Evolutionary conservation across 106 monocot species (phyloP), one percentile per base, ranked within the genome.

Genomic region (Dendrobium catenatum): DNA sequence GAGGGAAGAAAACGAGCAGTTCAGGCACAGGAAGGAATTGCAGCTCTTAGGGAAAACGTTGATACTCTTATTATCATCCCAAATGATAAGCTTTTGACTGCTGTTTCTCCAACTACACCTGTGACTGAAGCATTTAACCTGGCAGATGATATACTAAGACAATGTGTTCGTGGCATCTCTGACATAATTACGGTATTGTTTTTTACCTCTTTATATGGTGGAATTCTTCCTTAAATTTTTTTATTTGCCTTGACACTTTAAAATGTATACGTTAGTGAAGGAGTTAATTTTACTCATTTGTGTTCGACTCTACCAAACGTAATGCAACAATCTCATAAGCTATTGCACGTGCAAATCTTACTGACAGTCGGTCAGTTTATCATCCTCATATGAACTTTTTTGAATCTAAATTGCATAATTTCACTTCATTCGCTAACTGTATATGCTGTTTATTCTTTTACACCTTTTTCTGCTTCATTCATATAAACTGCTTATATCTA

Each of bases 111-210:
- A 55, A 85, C 79, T 80, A 88, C 88, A 51, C 88, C 88, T 73
- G 85, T 88, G 75, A 85, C 88, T 20, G 88, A 88, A 81, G 88
- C 88, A 80, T 85, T 88, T 68, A 85, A 81, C 56, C 33, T 87
- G 81, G 87, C 87, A 42, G 87, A 87, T 84, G 87, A 87, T 82
- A 87, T 87, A 81, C 87, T 87, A 59, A 26, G 88, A 22, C 88
- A 88, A 88, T 85, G 88, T 80, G 85, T 88, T 82, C 85, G 88
- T 73, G 87, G 87, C 48, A 87, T 87, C n/a, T 87, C 87, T 10
- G 87, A 87, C 76, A 84, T 87, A 87, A 84, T 88, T 43, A 85
- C 80, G 80, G 88, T 88, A 88, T 58, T 10, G 8, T 26, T 49
- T 42, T 19, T 74, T 0, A 2, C 18, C 20, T 70, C 31, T 70